phyloP scores from a whole-genome alignment of 2,329 filamentous ascomycete genomes.

The Microcyclospora tardicrescens region DNA sequence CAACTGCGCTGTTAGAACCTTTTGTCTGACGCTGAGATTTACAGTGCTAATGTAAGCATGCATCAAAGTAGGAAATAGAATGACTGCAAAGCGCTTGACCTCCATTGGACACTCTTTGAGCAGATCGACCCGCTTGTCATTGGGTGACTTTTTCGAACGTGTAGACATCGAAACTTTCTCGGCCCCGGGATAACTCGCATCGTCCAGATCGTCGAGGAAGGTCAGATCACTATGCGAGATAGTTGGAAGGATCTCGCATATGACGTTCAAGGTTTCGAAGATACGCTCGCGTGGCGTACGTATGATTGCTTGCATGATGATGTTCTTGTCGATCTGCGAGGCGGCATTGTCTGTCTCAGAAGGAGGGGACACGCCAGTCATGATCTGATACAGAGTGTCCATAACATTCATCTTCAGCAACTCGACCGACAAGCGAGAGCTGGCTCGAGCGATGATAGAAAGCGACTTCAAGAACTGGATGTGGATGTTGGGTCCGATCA shows the following conservation, averaged over 20 bases:
- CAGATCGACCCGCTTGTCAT: slow-evolving; percentile 71
- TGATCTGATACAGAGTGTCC: slow-evolving; percentile 91
- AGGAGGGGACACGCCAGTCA: slow-evolving; percentile 90
- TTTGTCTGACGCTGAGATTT: slow-evolving; percentile 85
- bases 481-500: slow-evolving; percentile 88
- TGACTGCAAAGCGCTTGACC: slow-evolving; percentile 81
- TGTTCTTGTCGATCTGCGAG: slow-evolving; percentile 83
- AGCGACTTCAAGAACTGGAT: slow-evolving; percentile 90
- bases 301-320: slow-evolving; percentile 97
- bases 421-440: slow-evolving; percentile 74
- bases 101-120: slow-evolving; percentile 72
- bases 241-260: slow-evolving; percentile 81
- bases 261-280: slow-evolving; percentile 91
- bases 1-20: slow-evolving; percentile 86
- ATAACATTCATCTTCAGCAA: slow-evolving; percentile 94
- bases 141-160: slow-evolving; percentile 43
- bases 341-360: slow-evolving; percentile 62
- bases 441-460: slow-evolving; percentile 79
- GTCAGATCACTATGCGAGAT: slow-evolving; percentile 46
- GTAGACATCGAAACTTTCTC: slow-evolving; percentile 32
- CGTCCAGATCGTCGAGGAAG: slow-evolving; percentile 38
- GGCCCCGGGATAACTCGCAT: slow-evolving; percentile 36
- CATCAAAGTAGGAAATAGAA: slow-evolving; percentile 86
- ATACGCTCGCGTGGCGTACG: slow-evolving; percentile 92
- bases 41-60: slow-evolving; percentile 97